Base-by-base conservation (phyloP, 2,329 filamentous ascomycete genomes). In the Trichoderma koningiopsis region DNA sequence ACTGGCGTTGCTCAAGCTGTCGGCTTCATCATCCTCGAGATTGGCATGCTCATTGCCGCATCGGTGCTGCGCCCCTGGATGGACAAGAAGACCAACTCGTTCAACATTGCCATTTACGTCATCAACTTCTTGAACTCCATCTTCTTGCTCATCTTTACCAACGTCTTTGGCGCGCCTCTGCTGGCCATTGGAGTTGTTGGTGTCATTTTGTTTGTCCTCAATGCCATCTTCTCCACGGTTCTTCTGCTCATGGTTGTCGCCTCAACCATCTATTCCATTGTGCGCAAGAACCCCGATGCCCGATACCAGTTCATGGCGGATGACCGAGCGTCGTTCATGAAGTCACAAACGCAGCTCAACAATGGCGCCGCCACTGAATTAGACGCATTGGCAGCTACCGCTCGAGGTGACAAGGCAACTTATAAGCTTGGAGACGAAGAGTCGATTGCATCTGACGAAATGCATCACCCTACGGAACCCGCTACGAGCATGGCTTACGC, bases 61-160 rank as follows among this genome's bases (percentile, higher is more conserved):
- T 91, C 89, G 70, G 90, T 97, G 64, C 83, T 97, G 73, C 90
- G 93, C 70, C 95, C 95, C 16, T 98, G 93, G 91, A 98, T 98
- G 95, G 95, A 97, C 85, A 97, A 97, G 88, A 95, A 94, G 83
- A 97, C 93, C 71, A 98, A 97, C 81, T 90, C 91, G 59, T 97
- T 97, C 86, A 97, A 97, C 83, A 97, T 98, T 76, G 88, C 93
- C 71, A 97, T 97, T 75, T 91, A 90, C 72, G 91, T 89, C 59
- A 86, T 97, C 81, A 97, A 97, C 85, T 97, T 97, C 80, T 79
- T 97, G 75, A 97, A 96, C 81, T 87, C 91, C 68, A 90, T 97
- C 79, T 96, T 97, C 84, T 83, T 97, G 35, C 85, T 98, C 68
- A 88, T 97, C 75, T 97, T 97, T 83, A 93, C 93, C 33, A 87